A percentile compares a stretch with the other conserved stretches of the same genome.
These are phyloP conservation scores for Trichoderma orchidacearum DNA, from an alignment of 495 filamentous ascomycete species.

Conservation along the genomic window DNA sequence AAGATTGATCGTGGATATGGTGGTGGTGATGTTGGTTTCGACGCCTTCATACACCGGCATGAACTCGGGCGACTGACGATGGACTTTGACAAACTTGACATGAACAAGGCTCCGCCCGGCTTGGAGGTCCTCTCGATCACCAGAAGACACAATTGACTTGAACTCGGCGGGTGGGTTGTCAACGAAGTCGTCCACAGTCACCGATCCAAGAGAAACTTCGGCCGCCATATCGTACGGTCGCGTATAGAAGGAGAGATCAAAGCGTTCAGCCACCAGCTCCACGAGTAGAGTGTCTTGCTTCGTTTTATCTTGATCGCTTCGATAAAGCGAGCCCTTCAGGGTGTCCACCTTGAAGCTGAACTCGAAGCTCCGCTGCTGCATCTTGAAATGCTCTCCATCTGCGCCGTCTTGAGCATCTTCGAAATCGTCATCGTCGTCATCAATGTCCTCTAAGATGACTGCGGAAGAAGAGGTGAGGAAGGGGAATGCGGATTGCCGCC, in stretches of 20 bases:
- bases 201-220: constrained; percentile 69
- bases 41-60: constrained; percentile 82
- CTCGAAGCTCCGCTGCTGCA: constrained; percentile 82
- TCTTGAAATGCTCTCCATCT: constrained; percentile 45
- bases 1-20: constrained; percentile 88
- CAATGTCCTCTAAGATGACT: constrained; percentile 62
- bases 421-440: constrained; percentile 46
- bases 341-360: constrained; percentile 92
- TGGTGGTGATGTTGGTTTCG: constrained; percentile 81
- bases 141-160: constrained; percentile 88
- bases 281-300: constrained; percentile 72
- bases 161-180: constrained; percentile 84
- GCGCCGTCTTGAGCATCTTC: constrained; percentile 48
- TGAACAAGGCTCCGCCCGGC: constrained; percentile 71
- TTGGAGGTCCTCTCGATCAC: constrained; percentile 50
- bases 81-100: constrained; percentile 80
- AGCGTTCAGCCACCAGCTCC: constrained; percentile 81
- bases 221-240: constrained; percentile 85
- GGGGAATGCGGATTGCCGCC: constrained; percentile 23
- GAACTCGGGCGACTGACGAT: constrained; percentile 84
- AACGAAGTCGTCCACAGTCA: constrained; percentile 92
- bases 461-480: constrained; percentile 56
- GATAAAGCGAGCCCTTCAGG: constrained; percentile 81
- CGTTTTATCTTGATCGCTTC: constrained; percentile 66
- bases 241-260: constrained; percentile 74